Base-by-base conservation (phyloP, 1,139 yeast genomes). In the Hanseniaspora gamundiae region DNA sequence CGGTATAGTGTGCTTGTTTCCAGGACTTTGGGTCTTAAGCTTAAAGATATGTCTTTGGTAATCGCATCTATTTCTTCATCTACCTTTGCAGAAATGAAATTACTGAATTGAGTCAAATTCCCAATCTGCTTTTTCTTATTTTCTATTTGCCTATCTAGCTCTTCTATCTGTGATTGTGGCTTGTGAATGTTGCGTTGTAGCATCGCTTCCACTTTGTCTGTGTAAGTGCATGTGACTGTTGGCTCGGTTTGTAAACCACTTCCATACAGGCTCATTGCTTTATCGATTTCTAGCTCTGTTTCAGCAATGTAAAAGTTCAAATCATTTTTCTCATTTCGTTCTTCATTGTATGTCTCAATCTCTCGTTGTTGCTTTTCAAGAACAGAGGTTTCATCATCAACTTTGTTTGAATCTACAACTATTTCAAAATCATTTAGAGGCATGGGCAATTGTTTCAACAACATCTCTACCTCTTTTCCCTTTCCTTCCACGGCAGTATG, bases 361-460 rank as follows among this genome's bases (percentile, higher is more conserved):
- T 24, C 38, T 8, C 6, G 11, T 4, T 39, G 38, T 19, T 40
- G 36, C 13, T 31, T 29, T 10, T 40, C 21, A 13, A 39, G 29
- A 17, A 22, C 14, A 8, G 26, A 17, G 14, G 17, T 26, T n/a
- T 27, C 38, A 19, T 16, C 36, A 8, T 26, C 38, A 10, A 9
- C 21, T 21, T 19, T 14, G 8, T 30, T 30, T 20, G 16, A 27
- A 26, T 31, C 36, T n/a, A 65, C 56, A 5, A 65, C 62, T n/a
- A 73, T 59, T 46, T 78, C 82, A 53, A 73, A 76, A 47, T 77
- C 80, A 51, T 78, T 76, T 49, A 67, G 65, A 0, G 85, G 82
- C 40, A 64, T 61, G 0, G 85, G 82, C 10, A 78, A 58, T 1
- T 54, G 49, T 3, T 62, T 59, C 39, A 78, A 66, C 16, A 65